Base-by-base conservation (phyloP, 352 stramenopile genomes). In the Globisporangium ultimum region DNA sequence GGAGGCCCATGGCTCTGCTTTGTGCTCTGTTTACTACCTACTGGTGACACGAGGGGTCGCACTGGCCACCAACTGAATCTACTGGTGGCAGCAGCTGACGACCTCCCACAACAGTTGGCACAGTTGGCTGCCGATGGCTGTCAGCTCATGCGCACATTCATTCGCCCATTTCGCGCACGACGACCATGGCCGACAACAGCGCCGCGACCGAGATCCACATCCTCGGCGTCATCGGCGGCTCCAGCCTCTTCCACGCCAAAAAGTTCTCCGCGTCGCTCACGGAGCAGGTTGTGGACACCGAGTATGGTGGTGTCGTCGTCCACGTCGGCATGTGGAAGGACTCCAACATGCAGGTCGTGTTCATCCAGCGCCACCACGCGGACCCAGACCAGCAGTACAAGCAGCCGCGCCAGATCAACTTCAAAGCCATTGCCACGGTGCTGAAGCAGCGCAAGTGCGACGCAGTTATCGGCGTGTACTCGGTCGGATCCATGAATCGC, bases 381-480 rank as follows among this genome's bases (percentile, higher is more conserved):
- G 79, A 90, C 40, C 70, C 79, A 12, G 80, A 89, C 47, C 63
- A 68, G 14, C 54, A 78, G 56, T 96, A 96, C 76, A 84, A 77
- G 50, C 88, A 95, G 67, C 88, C 88, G 45, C 80, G 80, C 28
- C 60, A 89, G 56, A 93, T 96, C 66, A 96, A 96, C 80, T 96
- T 83, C 68, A 72, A 70, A 10, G 86, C 84, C 24, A 88, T 96
- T 43, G 74, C 85, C 10, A 55, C 66, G 20, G 86, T 85, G 24
- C 63, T 95, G n/a, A 80, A 91, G 61, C 49, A 72, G 34, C 53
- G 72, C 15, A 55, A 69, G 36, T 91, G 79, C 56, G 74, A 86
- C 36, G 80, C 78, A 32, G 83, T 95, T 17, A 56, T 96, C 14
- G 88, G 86, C 48, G 73, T 95, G 54, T 96, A 93, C 74, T 95